Base-by-base conservation (phyloP, 2,329 filamentous ascomycete genomes). In the Pochonia chlamydosporia region DNA sequence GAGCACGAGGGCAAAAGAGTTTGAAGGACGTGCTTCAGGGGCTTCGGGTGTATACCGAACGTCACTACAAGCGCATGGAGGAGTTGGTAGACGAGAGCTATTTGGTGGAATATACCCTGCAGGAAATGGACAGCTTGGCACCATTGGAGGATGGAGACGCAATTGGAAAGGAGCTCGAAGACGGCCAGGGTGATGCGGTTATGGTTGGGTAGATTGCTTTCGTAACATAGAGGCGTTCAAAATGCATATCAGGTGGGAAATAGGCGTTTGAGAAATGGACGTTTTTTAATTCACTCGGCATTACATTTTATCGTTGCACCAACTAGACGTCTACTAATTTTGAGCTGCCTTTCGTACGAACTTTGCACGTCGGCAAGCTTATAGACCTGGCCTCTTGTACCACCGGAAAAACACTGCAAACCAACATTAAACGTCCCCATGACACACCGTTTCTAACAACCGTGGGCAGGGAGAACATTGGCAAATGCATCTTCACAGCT, bases 31-130 rank as follows among this genome's bases (percentile, higher is more conserved):
- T 99, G 3, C 66, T 96, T 33, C 86, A 92, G 56, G 92, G 85
- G n/a, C 73, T 99, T 49, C 84, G 82, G 56, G 87, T 86, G 14
- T 97, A 99, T 63, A 96, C 91, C 0, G 90, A 97, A 67, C 79
- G 91, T 54, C 93, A 99, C 65, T 96, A 95, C 66, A 86, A 85
- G 65, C 79, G 92, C 46, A 78, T 93, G 56, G 91, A 96, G 63
- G 92, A 95, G 60, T 71, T 96, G 57, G 82, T 91, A 35, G 92
- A 97, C 63, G 93, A 97, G 72, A 95, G 91, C 62, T 97, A 91
- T 68, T 69, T 99, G 59, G 80, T 97, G 35, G 89, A 96, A 67
- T 97, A 95, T 76, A 95, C 92, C 52, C 72, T 97, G 52, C 79
- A 84, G 59, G 88, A 96, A 71, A 97, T 97, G 91, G 90, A 95